These are phyloP conservation scores for Plasmodium ovale DNA, from an alignment of 169 alveolate genomes.

Conservation along the genomic window DNA sequence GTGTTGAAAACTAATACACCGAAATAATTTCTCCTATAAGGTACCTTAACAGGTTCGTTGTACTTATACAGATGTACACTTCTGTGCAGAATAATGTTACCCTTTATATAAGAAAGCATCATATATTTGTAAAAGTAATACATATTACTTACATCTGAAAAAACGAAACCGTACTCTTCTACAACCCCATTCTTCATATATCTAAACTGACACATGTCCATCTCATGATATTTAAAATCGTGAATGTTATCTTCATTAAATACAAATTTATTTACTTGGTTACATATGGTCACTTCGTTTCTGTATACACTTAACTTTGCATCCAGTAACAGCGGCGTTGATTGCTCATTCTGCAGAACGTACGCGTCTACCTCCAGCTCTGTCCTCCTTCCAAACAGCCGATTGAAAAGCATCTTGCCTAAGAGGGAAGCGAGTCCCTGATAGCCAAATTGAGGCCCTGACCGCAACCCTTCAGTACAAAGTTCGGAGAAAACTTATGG, in stretches of 20 bases:
- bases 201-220: slow-evolving; percentile 61
- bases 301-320: slow-evolving; percentile 17
- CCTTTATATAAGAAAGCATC: slow-evolving; percentile 47
- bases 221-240: slow-evolving; percentile 40
- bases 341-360: slow-evolving; percentile 11
- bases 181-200: slow-evolving; percentile 23
- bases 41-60: background rate
- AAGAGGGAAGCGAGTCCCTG: background rate
- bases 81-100: slow-evolving; percentile 8
- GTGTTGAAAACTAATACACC: slow-evolving; percentile 30
- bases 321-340: slow-evolving; percentile 26
- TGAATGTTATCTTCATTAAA: slow-evolving; percentile 43
- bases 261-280: background rate
- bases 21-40: slow-evolving; percentile 19
- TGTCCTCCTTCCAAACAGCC: slow-evolving; percentile 9
- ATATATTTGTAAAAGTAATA: slow-evolving; percentile 62
- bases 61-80: slow-evolving; percentile 10
- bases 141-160: slow-evolving; percentile 17
- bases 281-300: slow-evolving; percentile 6
- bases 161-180: slow-evolving; percentile 47
- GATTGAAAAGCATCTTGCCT: slow-evolving; percentile 21
- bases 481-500: too few relatives aligned
- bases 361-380: slow-evolving; percentile 36
- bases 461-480: too few relatives aligned
- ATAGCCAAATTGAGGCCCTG: too few relatives aligned